phyloP scores from a whole-genome alignment of 768 basidiomycete species.

The Amanita subjunquillea region DNA sequence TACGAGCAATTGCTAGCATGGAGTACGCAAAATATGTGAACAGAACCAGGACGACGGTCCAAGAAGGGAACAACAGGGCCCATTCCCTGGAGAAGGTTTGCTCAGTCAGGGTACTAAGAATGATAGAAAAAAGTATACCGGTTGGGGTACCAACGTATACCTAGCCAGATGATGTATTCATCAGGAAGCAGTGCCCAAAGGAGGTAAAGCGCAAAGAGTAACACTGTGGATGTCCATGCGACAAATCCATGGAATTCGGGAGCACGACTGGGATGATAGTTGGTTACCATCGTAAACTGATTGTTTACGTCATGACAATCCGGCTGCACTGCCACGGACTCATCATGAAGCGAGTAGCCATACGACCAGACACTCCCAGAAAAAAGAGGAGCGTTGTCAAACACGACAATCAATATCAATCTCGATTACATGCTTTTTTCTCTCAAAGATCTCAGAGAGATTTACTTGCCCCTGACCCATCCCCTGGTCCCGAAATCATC shows the following conservation, averaged over 20 bases:
- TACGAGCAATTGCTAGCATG: slow-evolving; percentile 59
- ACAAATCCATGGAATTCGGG: slow-evolving; percentile 90
- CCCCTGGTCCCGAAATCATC: background rate
- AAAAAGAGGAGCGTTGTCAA: background rate
- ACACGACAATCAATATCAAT: background rate
- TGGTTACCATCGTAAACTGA: background rate
- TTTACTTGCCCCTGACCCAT: too few species aligned
- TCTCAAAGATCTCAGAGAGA: too few species aligned
- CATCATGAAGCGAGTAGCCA: background rate
- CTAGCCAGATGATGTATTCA: slow-evolving; percentile 49
- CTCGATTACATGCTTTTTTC: background rate
- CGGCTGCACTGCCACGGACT: background rate
- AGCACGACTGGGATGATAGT: slow-evolving; percentile 48
- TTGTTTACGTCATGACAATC: background rate
- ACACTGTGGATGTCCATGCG: slow-evolving; percentile 68
- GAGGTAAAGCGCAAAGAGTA: slow-evolving; percentile 60
- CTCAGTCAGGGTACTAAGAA: background rate
- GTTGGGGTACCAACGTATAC: slow-evolving; percentile 82
- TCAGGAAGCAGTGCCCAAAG: slow-evolving; percentile 80
- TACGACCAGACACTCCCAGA: slow-evolving; percentile 1
- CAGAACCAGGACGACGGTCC: slow-evolving; percentile 58
- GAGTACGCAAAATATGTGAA: slow-evolving; percentile 73
- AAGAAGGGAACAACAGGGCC: slow-evolving; percentile 75
- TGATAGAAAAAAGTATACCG: slow-evolving; percentile 33
- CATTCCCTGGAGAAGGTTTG: slow-evolving; percentile 50